Evolutionary conservation across 345 rosid species (phyloP), one percentile per base, ranked within the genome.

Genomic region (Physaria fendleri): DNA sequence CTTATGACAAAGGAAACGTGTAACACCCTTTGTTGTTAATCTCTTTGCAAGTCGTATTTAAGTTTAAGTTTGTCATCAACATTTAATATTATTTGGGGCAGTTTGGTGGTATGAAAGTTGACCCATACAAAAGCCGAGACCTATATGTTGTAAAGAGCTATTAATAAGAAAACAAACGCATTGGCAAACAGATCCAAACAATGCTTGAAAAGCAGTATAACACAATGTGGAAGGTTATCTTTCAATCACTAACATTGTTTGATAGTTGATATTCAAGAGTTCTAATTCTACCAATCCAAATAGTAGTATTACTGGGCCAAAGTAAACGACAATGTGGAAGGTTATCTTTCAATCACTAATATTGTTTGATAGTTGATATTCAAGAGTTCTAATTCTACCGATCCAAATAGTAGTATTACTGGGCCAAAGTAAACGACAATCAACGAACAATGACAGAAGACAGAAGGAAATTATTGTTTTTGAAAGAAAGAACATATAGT

Each of bases 261-360:
- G 18, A 41, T 20, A 49, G 1, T 5, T 18, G 5, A 39, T 42
- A 12, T 49, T 30, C 40, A 56, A 17, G 10, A 39, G 5, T 52
- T 35, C 14, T n/a, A 38, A 27, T 35, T 69, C 44, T 59, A 48
- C 3, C 4, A 38, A 73, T 18, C 27, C 41, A 43, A 33, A 17
- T 47, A 53, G 34, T 46, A 40, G 54, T n/a, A n/a, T n/a, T n/a
- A n/a, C n/a, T n/a, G n/a, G n/a, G n/a, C n/a, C n/a, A n/a, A n/a
- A 13, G 59, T 17, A 42, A 6, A 24, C 4, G 25, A 33, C 18
- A 45, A 23, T 39, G 17, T 29, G 46, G n/a, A 56, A 38, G 40
- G 25, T 16, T 37, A 47, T 22, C 10, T 15, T 8, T 18, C 59
- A 18, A 28, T 21, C 41, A 39, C 12, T 18, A 22, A 38, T 14